Base-by-base conservation (phyloP, 306 rosid genomes). In the Casuarina cunninghamiana region DNA sequence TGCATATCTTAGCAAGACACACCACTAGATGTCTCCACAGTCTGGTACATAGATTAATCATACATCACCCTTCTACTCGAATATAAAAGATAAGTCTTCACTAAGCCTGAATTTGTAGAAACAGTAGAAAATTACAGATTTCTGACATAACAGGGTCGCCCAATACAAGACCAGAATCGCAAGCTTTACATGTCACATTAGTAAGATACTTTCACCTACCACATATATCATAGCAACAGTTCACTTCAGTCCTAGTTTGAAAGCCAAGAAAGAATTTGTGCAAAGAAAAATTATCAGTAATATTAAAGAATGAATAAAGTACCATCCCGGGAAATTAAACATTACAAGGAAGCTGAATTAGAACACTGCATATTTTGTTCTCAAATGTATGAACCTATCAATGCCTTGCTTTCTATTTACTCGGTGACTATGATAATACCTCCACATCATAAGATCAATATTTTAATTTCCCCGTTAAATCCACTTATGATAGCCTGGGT, bases 401-500 rank as follows among this genome's bases (percentile, higher is more conserved):
- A n/a, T 19, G 50, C 61, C 26, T 19, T 19, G 10, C 26, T 5
- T 37, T 17, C 17, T 53, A 73, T 42, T 68, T 67, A 53, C 38
- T 42, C 3, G 38, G 68, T 17, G 37, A 16, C 69, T 62, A 38
- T 15, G 12, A 46, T 10, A 19, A 19, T 39, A 50, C 43, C 48
- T 80, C 53, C 55, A 48, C 9, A 32, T 6, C 50, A 42, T 15
- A 53, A 11, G 19, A 63, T 26, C 77, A 53, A 17, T 0, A 77
- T n/a, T 19, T 13, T 17, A 26, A 26, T 58, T 5, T 75, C 16
- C 5, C 15, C 32, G 12, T 48, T 9, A 67, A 37, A 68, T 53
- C 69, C 71, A 70, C 48, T 42, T 83, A 53, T 49, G 73, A 46
- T 72, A 46, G 62, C 78, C 77, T 60, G 75, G 79, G 63, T 58